phyloP scores from a whole-genome alignment of 108 stramenopile species.

The Cyclotella cryptica region DNA sequence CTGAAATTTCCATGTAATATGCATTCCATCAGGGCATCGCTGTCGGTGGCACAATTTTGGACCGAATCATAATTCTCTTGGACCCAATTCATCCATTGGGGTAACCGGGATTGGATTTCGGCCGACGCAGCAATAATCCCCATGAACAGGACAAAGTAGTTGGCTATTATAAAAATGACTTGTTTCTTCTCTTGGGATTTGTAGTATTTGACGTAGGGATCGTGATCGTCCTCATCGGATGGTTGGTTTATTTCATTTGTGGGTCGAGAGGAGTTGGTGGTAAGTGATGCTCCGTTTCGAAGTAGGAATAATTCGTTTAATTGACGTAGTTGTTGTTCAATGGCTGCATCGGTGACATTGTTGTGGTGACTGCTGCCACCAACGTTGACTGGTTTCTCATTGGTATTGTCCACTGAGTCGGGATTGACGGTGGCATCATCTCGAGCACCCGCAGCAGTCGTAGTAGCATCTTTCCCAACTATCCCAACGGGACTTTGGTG shows the following conservation, averaged over 20 bases:
- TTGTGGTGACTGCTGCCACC: constrained; percentile 6
- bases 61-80: constrained; percentile 79
- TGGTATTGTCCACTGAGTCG: neutral
- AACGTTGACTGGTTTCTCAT: neutral
- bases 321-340: constrained; percentile 45
- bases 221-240: constrained; percentile 10
- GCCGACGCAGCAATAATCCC: constrained; percentile 83
- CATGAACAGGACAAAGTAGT: constrained; percentile 84
- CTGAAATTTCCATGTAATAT: constrained; percentile 81
- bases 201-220: constrained; percentile 19
- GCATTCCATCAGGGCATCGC: constrained; percentile 80
- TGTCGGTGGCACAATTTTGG: constrained; percentile 80
- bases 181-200: constrained; percentile 73
- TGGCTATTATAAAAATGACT: constrained; percentile 78
- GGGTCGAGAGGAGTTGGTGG: neutral
- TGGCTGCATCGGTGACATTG: constrained; percentile 33
- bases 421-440: neutral
- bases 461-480: neutral
- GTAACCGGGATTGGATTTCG: constrained; percentile 82
- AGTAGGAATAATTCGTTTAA: constrained; percentile 40
- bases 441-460: neutral
- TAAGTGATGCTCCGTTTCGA: neutral
- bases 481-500: neutral
- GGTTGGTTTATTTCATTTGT: neutral
- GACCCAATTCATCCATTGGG: constrained; percentile 73